Base-by-base conservation (phyloP, 495 filamentous ascomycete genomes). In the Collariella sp. region DNA sequence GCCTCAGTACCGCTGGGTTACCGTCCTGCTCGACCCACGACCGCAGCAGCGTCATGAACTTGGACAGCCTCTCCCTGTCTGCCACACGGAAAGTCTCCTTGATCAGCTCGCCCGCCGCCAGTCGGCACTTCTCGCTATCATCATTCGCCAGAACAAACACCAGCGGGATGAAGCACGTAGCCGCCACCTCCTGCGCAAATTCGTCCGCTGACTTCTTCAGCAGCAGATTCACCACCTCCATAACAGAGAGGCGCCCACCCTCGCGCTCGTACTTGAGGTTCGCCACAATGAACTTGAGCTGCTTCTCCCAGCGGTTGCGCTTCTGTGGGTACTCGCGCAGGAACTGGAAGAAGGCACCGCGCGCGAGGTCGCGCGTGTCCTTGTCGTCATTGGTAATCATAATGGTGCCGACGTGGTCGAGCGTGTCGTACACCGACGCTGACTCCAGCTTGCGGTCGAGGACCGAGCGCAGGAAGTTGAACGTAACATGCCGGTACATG, bases 351-450 rank as follows among this genome's bases (percentile, higher is more conserved):
- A 94, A 98, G 22, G 83, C 86, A 19, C 88, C 88, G 26, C 94
- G 81, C 16, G 91, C 91, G 33, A 91, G 71, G 61, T 96, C 90
- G 39, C 91, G 79, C 3, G 91, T 86, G 56, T 83, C 81, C 59
- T 85, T 83, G 58, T 89, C 89, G 52, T 95, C 86, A 67, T 96
- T 96, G 22, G 87, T 96, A 53, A 98, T 87, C 91, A 97, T 95
- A 69, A 97, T 84, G n/a, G 76, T 81, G 22, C 88, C 87, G 31
- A 96, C 83, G 58, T 84, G 79, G 62, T 98, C 93, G 46, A 95
- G 79, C 13, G 86, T 82, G 59, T 97, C 91, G 67, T 97, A 98
- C 45, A 97, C 83, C 44, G 87, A 82, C 1, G 90, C 80, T 43
- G 94, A 89, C 51, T 95, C 76, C 45, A 96, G 75, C 67, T 88